Conservation (phyloP, 1,284 basidiomycete genomes). For the Uromyces viciae-fabae region DNA sequence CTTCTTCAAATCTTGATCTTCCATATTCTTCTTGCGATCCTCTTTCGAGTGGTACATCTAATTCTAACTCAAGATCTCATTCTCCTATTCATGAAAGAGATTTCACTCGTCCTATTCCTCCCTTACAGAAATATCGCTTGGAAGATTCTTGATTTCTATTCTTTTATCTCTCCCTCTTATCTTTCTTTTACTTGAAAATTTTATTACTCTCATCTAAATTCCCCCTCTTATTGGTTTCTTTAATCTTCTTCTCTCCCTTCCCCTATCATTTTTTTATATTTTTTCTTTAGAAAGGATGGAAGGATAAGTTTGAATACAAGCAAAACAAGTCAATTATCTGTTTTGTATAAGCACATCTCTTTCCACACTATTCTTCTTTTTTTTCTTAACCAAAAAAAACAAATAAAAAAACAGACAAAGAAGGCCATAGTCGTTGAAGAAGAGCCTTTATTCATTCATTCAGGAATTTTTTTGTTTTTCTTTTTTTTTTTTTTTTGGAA, state of each 20-base stretch:
- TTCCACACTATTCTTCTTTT: not conserved
- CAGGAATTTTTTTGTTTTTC: not conserved
- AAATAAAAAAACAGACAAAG: too few species aligned
- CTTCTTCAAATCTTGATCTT: not conserved
- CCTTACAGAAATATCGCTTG: not conserved
- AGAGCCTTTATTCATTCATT: not conserved
- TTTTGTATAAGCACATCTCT: too few species aligned
- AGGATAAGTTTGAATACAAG: too few species aligned
- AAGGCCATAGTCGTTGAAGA: too few species aligned
- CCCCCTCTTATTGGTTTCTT: too few species aligned
- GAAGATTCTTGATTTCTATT: conserved; percentile 9
- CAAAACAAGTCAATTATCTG: too few species aligned
- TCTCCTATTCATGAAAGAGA: not conserved
- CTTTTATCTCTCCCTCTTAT: too few species aligned
- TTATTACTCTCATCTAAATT: too few species aligned
- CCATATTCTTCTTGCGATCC: not conserved
- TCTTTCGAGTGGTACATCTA: not conserved
- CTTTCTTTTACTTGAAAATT: too few species aligned
- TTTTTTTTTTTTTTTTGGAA: not conserved
- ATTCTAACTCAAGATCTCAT: not conserved
- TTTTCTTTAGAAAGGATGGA: too few species aligned
- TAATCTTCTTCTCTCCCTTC: too few species aligned
- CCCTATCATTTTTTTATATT: too few species aligned
- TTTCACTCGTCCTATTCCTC: not conserved
- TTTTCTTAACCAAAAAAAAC: not conserved